phyloP scores from a whole-genome alignment of 371 early-diverging fungal genomes.

The Aphelidium insulamus region DNA sequence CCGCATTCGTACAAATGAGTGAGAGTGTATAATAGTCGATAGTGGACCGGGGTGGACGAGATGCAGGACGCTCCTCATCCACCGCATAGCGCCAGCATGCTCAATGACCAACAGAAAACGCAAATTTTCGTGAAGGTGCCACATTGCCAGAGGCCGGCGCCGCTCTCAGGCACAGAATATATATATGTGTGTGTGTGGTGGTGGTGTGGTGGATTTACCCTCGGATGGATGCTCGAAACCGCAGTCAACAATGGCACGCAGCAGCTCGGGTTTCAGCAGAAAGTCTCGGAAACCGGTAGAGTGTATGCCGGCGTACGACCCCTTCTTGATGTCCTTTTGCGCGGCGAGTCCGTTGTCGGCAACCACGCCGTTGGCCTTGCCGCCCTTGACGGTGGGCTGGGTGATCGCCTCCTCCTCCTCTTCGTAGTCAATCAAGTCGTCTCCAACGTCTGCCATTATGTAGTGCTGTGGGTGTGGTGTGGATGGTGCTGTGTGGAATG shows the following conservation, averaged over 20 bases:
- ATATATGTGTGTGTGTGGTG: no score
- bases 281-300: slow-evolving; percentile 97
- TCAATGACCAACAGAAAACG: no score
- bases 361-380: slow-evolving; percentile 11
- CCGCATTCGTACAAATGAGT: no score
- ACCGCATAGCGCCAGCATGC: background rate
- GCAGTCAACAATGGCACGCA: slow-evolving; percentile 85
- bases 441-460: slow-evolving; percentile 40
- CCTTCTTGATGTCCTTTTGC: slow-evolving; percentile 71
- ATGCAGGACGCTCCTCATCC: background rate
- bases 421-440: slow-evolving; percentile 90
- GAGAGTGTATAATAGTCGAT: no score
- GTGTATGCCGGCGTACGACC: slow-evolving; percentile 90
- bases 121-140: no score
- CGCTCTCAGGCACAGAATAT: no score
- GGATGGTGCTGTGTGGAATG: no score
- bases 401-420: slow-evolving; percentile 51
- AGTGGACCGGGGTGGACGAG: background rate
- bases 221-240: slow-evolving; percentile 98
- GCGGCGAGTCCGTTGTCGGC: slow-evolving; percentile 23
- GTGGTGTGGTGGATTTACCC: slow-evolving; percentile 29
- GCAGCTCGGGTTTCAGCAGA: slow-evolving; percentile 80
- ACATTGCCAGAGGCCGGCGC: no score
- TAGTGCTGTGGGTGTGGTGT: no score
- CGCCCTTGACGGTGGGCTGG: slow-evolving; percentile 7